These are phyloP conservation scores for Wickerhamomyces sp. DNA, from an alignment of 1,139 yeast genomes.

Conservation along the genomic window DNA sequence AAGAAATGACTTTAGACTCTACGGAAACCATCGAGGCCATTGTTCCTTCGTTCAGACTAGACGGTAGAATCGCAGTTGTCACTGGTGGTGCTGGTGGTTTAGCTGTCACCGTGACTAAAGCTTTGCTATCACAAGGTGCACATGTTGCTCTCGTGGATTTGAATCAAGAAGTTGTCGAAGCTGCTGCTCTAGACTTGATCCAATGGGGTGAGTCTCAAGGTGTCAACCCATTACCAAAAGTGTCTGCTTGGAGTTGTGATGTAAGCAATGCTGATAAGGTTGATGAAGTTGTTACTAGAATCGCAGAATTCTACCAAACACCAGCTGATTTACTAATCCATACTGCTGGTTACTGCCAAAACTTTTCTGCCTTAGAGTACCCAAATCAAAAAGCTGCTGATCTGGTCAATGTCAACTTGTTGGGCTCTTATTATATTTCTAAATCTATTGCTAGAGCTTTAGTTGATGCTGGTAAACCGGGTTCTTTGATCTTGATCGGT, in stretches of 20 bases:
- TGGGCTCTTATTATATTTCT: constrained; percentile 71
- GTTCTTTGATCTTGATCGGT: constrained; percentile 72
- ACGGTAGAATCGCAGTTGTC: constrained; percentile 66
- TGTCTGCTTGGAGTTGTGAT: constrained; percentile 74
- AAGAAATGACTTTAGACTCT: constrained; percentile 16
- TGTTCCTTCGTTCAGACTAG: constrained; percentile 48
- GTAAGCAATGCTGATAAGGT: constrained; percentile 64
- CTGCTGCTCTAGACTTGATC: constrained; percentile 55
- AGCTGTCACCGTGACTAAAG: constrained; percentile 60
- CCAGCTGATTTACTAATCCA: constrained; percentile 65
- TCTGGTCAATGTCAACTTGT: constrained; percentile 64
- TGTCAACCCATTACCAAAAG: constrained; percentile 46
- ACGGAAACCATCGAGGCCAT: constrained; percentile 17
- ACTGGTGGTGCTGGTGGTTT: constrained; percentile 87
- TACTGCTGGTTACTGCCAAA: constrained; percentile 84
- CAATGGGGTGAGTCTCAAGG: constrained; percentile 50
- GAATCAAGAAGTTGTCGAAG: constrained; percentile 51
- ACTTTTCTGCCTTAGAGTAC: constrained; percentile 72
- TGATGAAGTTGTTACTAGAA: constrained; percentile 47
- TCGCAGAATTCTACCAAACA: constrained; percentile 48
- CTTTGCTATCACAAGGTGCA: constrained; percentile 65
- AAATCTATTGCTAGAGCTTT: constrained; percentile 65
- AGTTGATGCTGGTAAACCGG: constrained; percentile 46
- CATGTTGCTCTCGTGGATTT: constrained; percentile 73
- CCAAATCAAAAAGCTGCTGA: constrained; percentile 68